Conservation (phyloP, 345 rosid species). For the Microcos paniculata region DNA sequence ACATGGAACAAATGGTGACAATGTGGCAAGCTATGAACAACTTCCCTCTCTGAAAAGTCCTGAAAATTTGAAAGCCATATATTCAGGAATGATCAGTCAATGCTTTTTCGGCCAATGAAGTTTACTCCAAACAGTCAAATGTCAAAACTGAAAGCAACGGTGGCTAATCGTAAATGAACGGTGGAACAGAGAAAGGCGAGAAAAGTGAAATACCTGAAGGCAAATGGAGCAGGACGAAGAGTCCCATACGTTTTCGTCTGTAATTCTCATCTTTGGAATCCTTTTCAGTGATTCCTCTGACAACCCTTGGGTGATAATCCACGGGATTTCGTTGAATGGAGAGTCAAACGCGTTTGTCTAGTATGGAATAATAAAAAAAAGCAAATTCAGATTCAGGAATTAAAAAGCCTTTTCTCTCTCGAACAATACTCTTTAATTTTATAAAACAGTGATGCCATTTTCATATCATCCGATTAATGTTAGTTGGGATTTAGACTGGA, state of each 20-base stretch:
- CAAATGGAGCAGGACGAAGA: slow-evolving; percentile 39
- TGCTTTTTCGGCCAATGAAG: not conserved
- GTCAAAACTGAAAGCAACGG: not conserved
- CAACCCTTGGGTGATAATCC: not conserved
- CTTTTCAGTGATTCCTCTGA: not conserved
- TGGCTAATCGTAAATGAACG: not conserved
- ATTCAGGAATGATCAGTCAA: not conserved
- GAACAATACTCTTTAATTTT: not conserved
- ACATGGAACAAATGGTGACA: slow-evolving; percentile 37
- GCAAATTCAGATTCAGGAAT: not conserved
- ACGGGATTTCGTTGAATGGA: not conserved
- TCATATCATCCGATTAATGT: not conserved
- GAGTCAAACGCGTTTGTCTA: not conserved
- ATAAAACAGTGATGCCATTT: not conserved
- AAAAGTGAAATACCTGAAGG: slow-evolving; percentile 36
- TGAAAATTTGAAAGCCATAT: slow-evolving; percentile 7
- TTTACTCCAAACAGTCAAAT: not conserved
- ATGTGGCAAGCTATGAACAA: slow-evolving; percentile 26
- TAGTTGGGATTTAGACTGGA: not conserved
- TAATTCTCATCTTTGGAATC: slow-evolving; percentile 19
- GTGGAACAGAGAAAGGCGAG: not conserved
- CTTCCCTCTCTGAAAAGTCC: slow-evolving; percentile 32
- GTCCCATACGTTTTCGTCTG: slow-evolving; percentile 23
- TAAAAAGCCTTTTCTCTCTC: not conserved
- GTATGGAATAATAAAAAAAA: not conserved